These are phyloP conservation scores for Phaeodactylum tricornutum DNA, from an alignment of 108 stramenopile species.

Conservation along the genomic window DNA sequence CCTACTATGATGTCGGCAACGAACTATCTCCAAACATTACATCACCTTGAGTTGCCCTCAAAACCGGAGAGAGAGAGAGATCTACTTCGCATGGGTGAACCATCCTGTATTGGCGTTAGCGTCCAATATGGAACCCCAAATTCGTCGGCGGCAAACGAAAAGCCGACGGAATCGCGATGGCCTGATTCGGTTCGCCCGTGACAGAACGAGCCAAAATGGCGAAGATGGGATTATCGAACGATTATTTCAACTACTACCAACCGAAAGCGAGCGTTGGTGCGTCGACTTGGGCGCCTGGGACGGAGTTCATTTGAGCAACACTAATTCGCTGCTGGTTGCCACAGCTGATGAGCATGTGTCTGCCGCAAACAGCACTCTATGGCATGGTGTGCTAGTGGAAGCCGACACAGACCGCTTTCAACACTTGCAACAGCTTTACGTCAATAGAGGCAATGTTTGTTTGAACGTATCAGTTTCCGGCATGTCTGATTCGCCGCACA, in stretches of 20 bases:
- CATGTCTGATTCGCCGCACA: slow-evolving; percentile 7
- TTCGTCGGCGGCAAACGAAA: slow-evolving; percentile 18
- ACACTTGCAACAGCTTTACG: slow-evolving; percentile 37
- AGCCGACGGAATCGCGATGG: slow-evolving; percentile 43
- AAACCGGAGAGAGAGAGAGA: too few relatives aligned
- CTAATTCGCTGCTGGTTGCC: slow-evolving; percentile 37
- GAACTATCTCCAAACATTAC: too few relatives aligned
- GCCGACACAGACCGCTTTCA: slow-evolving; percentile 47
- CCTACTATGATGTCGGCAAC: too few relatives aligned
- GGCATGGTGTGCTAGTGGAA: slow-evolving; percentile 69
- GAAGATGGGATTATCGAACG: slow-evolving; percentile 70
- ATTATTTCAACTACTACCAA: slow-evolving; percentile 39
- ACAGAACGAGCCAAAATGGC: slow-evolving; percentile 60
- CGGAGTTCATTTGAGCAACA: slow-evolving; percentile 71
- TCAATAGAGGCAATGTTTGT: slow-evolving; percentile 37
- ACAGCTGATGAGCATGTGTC: background rate
- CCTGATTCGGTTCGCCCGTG: slow-evolving; percentile 46
- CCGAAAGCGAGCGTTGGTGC: slow-evolving; percentile 23
- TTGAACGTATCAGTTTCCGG: slow-evolving; percentile 23
- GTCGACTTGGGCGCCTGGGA: slow-evolving; percentile 88
- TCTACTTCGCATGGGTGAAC: too few relatives aligned
- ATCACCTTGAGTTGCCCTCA: too few relatives aligned
- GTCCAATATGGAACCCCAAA: slow-evolving; percentile 21
- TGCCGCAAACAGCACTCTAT: slow-evolving; percentile 8
- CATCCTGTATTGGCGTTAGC: too few relatives aligned